These are phyloP conservation scores for Dorcoceras hygrometricum DNA, from an alignment of 257 asterid genomes.

Conservation along the genomic window DNA sequence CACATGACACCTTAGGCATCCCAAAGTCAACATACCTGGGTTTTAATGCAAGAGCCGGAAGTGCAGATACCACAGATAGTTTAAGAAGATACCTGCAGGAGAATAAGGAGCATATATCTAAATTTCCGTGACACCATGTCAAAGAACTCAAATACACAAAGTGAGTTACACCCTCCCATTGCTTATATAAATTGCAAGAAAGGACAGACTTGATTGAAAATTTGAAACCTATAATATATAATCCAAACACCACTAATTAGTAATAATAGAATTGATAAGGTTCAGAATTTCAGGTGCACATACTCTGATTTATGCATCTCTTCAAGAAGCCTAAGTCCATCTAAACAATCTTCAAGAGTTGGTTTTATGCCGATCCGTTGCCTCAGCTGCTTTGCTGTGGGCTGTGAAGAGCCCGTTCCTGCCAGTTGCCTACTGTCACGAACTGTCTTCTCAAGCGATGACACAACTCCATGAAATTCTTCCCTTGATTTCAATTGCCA, in stretches of 20 bases:
- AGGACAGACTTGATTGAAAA: neutral
- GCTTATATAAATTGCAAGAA: neutral
- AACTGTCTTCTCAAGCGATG: conserved; percentile 54
- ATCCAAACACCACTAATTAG: conserved; percentile 1
- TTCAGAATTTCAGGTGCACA: conserved; percentile 17
- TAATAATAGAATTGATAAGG: neutral
- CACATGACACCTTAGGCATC: conserved; percentile 5
- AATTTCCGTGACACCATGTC: neutral
- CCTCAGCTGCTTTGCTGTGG: conserved; percentile 52
- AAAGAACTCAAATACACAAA: neutral
- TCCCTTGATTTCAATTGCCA: conserved; percentile 42
- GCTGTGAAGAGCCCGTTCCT: conserved; percentile 42
- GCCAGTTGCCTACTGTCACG: conserved; percentile 60
- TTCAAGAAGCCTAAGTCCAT: conserved; percentile 61
- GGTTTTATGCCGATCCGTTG: conserved; percentile 70
- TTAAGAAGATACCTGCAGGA: conserved; percentile 62
- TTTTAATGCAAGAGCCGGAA: conserved; percentile 49
- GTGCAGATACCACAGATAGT: conserved; percentile 57
- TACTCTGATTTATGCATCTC: conserved; percentile 90
- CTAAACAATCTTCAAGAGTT: conserved; percentile 59
- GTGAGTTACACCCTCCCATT: neutral
- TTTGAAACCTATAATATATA: neutral
- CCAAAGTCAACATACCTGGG: conserved; percentile 38
- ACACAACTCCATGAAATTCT: conserved; percentile 45
- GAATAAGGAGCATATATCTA: neutral